Percentiles rank a stretch among this genome's conserved stretches.
Evolutionary conservation across 75 land plant genomes (phyloP).

Genomic region (Pseudotsuga menziesii): DNA sequence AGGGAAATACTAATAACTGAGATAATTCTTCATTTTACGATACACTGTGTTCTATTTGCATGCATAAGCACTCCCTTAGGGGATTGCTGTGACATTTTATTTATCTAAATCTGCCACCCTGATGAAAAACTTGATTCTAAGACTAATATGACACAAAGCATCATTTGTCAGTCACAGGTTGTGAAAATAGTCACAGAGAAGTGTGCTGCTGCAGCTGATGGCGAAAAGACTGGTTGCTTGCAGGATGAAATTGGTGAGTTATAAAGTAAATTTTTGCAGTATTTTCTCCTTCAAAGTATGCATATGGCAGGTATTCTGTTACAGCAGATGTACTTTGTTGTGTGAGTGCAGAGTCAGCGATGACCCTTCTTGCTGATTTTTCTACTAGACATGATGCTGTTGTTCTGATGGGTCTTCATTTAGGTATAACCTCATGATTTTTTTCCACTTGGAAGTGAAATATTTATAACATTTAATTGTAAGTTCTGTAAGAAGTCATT

Average conservation of each 20-base stretch:
- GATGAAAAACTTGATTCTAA: too few species aligned
- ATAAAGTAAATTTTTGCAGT: not conserved
- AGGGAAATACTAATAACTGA: not conserved
- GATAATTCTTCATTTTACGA: conserved; percentile 1
- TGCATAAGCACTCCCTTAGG: not conserved
- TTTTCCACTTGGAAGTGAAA: not conserved
- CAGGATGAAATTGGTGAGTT: conserved; percentile 16
- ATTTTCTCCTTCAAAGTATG: not conserved
- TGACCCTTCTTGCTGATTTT: conserved; percentile 21
- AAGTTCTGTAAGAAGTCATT: not conserved
- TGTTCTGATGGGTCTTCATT: conserved; percentile 13
- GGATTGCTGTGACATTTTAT: not conserved
- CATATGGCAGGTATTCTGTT: not conserved
- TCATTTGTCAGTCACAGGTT: conserved; percentile 8
- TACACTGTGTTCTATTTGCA: not conserved
- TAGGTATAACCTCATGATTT: conserved; percentile 8
- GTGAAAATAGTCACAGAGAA: conserved; percentile 5
- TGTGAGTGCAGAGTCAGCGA: conserved; percentile 11
- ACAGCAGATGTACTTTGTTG: too few species aligned
- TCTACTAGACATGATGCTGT: conserved; percentile 15
- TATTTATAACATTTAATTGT: not conserved
- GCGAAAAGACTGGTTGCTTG: conserved; percentile 1
- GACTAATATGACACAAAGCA: too few species aligned
- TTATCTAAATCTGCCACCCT: not conserved
- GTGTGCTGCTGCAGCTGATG: conserved; percentile 1